Evolutionary conservation across 345 rosid genomes (phyloP).

Genomic region (Gossypium australe): DNA sequence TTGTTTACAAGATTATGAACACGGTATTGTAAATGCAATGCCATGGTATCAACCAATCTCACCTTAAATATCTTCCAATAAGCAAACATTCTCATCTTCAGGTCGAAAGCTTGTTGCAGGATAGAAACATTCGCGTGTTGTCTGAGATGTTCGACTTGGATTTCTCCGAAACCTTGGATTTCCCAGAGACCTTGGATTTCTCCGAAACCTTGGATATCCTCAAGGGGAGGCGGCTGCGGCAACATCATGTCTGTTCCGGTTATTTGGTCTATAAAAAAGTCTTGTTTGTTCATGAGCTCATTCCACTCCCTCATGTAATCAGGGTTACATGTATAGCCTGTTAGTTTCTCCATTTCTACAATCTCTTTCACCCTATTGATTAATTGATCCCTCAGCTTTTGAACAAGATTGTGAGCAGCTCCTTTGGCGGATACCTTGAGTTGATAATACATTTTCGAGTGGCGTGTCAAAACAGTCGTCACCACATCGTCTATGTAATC

Average conservation of each 20-base stretch:
- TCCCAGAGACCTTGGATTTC: too few relatives aligned
- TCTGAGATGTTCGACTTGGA: background rate
- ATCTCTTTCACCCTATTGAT: background rate
- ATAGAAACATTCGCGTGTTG: background rate
- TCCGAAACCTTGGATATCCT: background rate
- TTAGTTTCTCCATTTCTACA: background rate
- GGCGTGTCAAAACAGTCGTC: too few relatives aligned
- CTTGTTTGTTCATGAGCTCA: background rate
- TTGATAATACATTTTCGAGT: background rate
- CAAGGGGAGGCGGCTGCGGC: background rate
- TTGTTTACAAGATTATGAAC: too few relatives aligned
- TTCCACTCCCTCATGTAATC: background rate
- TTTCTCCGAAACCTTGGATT: background rate
- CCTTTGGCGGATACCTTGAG: background rate
- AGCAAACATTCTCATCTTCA: background rate
- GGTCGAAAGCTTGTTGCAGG: background rate
- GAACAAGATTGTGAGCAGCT: background rate
- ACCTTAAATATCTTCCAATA: background rate
- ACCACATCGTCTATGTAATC: background rate
- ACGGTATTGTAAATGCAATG: background rate
- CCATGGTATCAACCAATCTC: background rate
- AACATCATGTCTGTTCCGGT: background rate
- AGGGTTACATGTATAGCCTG: background rate
- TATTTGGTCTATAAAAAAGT: background rate
- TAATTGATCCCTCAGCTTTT: background rate